phyloP scores from a whole-genome alignment of 345 rosid species.

The Pelargonium nanum region DNA sequence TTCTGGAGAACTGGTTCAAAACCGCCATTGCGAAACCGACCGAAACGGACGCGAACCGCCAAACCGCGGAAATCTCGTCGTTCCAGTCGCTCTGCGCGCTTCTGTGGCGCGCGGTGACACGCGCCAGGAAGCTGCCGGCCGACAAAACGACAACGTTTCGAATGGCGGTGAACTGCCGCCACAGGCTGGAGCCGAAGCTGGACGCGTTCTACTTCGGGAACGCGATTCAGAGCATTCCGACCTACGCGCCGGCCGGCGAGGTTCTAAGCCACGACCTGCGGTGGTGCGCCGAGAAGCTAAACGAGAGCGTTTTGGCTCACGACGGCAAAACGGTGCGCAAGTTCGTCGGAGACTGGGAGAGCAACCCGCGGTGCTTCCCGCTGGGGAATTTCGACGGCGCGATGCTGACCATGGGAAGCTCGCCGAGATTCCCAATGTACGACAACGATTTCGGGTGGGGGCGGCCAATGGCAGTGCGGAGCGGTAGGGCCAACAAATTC shows the following conservation, averaged over 20 bases:
- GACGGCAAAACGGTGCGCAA: slow-evolving; percentile 37
- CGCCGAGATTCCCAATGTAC: slow-evolving; percentile 88
- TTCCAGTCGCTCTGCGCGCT: slow-evolving; percentile 71
- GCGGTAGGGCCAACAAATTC: slow-evolving; percentile 79
- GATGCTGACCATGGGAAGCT: slow-evolving; percentile 79
- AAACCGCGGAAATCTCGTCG: slow-evolving; percentile 80
- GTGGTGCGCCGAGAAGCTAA: slow-evolving; percentile 75
- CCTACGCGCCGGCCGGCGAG: slow-evolving; percentile 57
- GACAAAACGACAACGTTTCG: slow-evolving; percentile 62
- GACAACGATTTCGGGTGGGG: slow-evolving; percentile 98
- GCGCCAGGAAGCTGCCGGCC: slow-evolving; percentile 58
- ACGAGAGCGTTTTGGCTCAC: slow-evolving; percentile 46
- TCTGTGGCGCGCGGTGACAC: slow-evolving; percentile 77
- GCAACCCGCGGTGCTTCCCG: slow-evolving; percentile 69
- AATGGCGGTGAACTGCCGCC: slow-evolving; percentile 89
- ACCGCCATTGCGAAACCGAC: slow-evolving; percentile 22
- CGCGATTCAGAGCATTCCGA: slow-evolving; percentile 88
- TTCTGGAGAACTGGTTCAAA: slow-evolving; percentile 30
- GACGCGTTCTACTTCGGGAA: slow-evolving; percentile 76
- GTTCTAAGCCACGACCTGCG: slow-evolving; percentile 59
- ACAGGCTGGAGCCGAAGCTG: slow-evolving; percentile 55
- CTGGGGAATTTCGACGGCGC: slow-evolving; percentile 87
- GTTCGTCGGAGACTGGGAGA: slow-evolving; percentile 56
- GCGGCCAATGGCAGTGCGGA: slow-evolving; percentile 69
- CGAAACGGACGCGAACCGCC: slow-evolving; percentile 11